Evolutionary conservation across 2,329 filamentous ascomycete genomes (phyloP).

Genomic region (Botryosphaeria dothidea): DNA sequence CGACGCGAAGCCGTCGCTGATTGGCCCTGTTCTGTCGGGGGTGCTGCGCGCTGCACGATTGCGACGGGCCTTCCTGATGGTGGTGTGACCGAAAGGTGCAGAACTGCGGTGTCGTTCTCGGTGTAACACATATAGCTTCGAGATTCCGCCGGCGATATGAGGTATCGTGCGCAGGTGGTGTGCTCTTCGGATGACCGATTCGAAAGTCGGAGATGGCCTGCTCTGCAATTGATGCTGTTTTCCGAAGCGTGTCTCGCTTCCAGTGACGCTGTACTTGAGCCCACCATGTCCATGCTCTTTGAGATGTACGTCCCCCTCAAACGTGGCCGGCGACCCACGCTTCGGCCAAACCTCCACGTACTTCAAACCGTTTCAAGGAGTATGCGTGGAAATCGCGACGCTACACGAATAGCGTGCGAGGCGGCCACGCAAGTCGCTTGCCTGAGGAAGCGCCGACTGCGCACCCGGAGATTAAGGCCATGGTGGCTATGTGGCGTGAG

Average conservation of each 20-base stretch:
- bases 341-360: background rate
- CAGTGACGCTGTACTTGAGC: background rate
- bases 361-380: background rate
- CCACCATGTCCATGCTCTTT: background rate
- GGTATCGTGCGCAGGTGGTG: slow-evolving; percentile 11
- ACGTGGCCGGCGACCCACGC: background rate
- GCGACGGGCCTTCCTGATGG: slow-evolving; percentile 9
- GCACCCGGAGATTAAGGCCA: background rate
- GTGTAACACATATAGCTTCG: slow-evolving; percentile 17
- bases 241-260: background rate
- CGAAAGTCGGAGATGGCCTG: background rate
- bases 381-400: background rate
- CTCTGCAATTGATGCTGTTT: background rate
- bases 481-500: background rate
- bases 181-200: slow-evolving; percentile 7
- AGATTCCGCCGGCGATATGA: background rate
- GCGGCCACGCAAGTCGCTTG: background rate
- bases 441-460: background rate
- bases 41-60: background rate
- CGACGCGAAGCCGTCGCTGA: background rate
- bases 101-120: slow-evolving; percentile 2
- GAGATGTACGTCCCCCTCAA: background rate
- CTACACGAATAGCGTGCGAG: background rate
- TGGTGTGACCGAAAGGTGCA: slow-evolving; percentile 12
- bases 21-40: background rate